Conservation (phyloP, 73 alveolate species). For the Paramecium sonneborni region DNA sequence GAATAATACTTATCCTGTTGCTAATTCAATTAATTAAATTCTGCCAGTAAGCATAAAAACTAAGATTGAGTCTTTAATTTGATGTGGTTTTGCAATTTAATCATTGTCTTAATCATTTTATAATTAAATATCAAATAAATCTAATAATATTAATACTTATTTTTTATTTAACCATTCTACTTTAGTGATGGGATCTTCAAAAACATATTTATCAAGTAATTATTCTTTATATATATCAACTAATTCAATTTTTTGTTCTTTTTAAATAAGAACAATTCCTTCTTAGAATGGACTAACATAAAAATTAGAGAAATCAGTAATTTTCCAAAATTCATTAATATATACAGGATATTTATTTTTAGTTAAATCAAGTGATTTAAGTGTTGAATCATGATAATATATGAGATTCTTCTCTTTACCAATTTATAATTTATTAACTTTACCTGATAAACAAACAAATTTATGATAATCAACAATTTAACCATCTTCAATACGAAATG, state of each 20-base stretch:
- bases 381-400: neutral
- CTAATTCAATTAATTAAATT: neutral
- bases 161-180: slow-evolving; percentile 3
- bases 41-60: neutral
- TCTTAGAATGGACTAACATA: neutral
- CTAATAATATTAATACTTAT: neutral
- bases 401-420: neutral
- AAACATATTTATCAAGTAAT: neutral
- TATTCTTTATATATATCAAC: neutral
- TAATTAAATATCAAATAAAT: neutral
- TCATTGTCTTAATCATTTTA: neutral
- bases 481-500: neutral
- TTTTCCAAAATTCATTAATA: slow-evolving; percentile 14
- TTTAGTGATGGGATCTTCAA: slow-evolving; percentile 5
- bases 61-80: neutral
- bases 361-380: neutral
- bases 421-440: neutral
- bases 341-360: neutral
- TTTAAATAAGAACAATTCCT: neutral
- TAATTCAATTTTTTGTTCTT: neutral
- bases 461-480: neutral
- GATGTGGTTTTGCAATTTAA: neutral
- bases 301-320: neutral
- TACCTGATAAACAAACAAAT: neutral
- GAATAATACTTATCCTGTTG: neutral